phyloP scores from a whole-genome alignment of 2,329 filamentous ascomycete genomes.

The Acrocalymma vagum region DNA sequence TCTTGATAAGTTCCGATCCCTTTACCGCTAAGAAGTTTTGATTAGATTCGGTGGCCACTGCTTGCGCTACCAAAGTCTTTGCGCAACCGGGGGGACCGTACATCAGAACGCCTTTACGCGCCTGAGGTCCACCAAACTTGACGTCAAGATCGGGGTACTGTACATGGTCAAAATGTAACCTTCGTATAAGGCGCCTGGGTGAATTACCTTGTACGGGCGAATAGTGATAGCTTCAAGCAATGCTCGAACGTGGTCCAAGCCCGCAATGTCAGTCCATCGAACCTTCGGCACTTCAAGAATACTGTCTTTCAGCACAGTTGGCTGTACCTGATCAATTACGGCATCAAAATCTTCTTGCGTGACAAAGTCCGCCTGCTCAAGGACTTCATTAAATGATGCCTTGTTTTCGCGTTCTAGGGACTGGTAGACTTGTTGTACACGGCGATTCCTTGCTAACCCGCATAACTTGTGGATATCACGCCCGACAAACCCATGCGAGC shows the following conservation, averaged over 20 bases:
- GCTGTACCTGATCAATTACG: slow-evolving; percentile 74
- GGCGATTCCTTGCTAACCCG: slow-evolving; percentile 58
- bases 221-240: slow-evolving; percentile 66
- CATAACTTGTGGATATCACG: slow-evolving; percentile 76
- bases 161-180: slow-evolving; percentile 9
- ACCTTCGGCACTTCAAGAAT: slow-evolving; percentile 88
- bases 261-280: slow-evolving; percentile 87
- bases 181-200: slow-evolving; percentile 1
- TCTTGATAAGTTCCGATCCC: slow-evolving; percentile 90
- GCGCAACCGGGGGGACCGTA: slow-evolving; percentile 95
- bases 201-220: slow-evolving; percentile 63
- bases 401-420: slow-evolving; percentile 32
- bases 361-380: slow-evolving; percentile 29
- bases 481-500: slow-evolving; percentile 88
- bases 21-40: slow-evolving; percentile 96
- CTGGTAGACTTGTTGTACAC: slow-evolving; percentile 25
- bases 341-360: slow-evolving; percentile 65
- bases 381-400: slow-evolving; percentile 21
- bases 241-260: slow-evolving; percentile 77
- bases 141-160: slow-evolving; percentile 45
- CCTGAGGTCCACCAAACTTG: slow-evolving; percentile 44
- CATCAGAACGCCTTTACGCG: slow-evolving; percentile 83
- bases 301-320: slow-evolving; percentile 88
- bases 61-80: slow-evolving; percentile 91
- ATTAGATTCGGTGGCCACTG: slow-evolving; percentile 86